These are phyloP conservation scores for Nemania serpens DNA, from an alignment of 2,329 filamentous ascomycete species.

Conservation along the genomic window DNA sequence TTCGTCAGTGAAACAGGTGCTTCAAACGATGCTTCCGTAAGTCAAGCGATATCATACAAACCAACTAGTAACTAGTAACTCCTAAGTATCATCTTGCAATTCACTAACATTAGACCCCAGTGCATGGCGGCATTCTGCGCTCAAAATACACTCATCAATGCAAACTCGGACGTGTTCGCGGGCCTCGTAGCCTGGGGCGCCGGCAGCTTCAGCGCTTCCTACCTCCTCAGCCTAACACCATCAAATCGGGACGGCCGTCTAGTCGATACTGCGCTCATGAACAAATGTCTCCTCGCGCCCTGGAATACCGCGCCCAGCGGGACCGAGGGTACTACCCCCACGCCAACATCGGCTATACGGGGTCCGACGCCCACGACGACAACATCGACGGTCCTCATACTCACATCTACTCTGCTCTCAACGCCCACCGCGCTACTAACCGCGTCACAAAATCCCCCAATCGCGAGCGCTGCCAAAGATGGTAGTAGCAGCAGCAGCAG, in stretches of 20 bases:
- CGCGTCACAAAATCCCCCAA: neutral
- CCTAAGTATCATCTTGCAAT: neutral
- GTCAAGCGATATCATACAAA: constrained; percentile 18
- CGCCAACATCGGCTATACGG: neutral
- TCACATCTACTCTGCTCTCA: constrained; percentile 12
- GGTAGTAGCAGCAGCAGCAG: constrained; percentile 1
- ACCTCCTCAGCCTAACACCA: constrained; percentile 52
- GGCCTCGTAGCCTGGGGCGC: constrained; percentile 54
- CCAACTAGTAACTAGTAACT: neutral
- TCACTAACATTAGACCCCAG: constrained; percentile 31
- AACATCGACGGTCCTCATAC: neutral
- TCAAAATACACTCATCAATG: constrained; percentile 52
- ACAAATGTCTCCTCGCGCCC: constrained; percentile 47
- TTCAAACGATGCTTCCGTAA: constrained; percentile 47
- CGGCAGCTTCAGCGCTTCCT: constrained; percentile 49
- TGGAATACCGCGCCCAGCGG: constrained; percentile 36
- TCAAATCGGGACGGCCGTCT: constrained; percentile 38
- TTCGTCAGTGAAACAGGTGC: constrained; percentile 60
- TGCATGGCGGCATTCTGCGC: constrained; percentile 52
- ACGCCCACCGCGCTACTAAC: constrained; percentile 14
- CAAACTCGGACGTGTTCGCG: constrained; percentile 53
- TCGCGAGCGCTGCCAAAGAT: neutral
- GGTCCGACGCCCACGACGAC: neutral
- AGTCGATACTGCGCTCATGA: constrained; percentile 49
- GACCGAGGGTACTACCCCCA: constrained; percentile 17